Percentiles rank a stretch among this genome's conserved stretches.
phyloP scores from a whole-genome alignment of 2,329 filamentous ascomycete species.

The Nemania sp. region DNA sequence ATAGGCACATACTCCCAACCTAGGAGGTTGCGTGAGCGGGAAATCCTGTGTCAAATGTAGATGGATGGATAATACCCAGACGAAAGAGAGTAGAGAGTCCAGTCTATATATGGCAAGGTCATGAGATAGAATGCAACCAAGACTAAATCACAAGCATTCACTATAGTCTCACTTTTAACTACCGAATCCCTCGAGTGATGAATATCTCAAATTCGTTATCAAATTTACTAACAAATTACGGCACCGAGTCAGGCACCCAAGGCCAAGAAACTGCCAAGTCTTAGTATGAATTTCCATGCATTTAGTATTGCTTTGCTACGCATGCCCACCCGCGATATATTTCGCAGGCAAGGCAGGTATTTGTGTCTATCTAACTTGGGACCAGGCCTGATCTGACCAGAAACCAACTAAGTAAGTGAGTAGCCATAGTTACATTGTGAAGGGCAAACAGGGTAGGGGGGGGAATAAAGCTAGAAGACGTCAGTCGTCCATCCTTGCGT shows the following conservation, averaged over 20 bases:
- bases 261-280: not conserved
- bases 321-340: conserved; percentile 3
- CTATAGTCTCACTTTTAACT: not conserved
- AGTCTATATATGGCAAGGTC: not conserved
- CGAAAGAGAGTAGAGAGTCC: not conserved
- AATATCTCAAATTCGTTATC: not conserved
- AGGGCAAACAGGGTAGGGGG: not conserved
- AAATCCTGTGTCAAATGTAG: not conserved
- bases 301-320: conserved; percentile 12
- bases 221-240: not conserved
- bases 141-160: not conserved
- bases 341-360: conserved; percentile 13
- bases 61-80: not conserved
- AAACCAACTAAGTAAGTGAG: conserved; percentile 1
- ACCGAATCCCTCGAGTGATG: not conserved
- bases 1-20: not conserved
- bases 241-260: not conserved
- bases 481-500: conserved; percentile 9
- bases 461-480: conserved; percentile 5
- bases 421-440: conserved; percentile 27
- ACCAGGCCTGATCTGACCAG: not conserved
- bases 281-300: not conserved
- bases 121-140: not conserved
- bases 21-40: not conserved
- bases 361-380: conserved; percentile 25